Base-by-base conservation (phyloP, 306 rosid genomes). In the Acacia confusa region DNA sequence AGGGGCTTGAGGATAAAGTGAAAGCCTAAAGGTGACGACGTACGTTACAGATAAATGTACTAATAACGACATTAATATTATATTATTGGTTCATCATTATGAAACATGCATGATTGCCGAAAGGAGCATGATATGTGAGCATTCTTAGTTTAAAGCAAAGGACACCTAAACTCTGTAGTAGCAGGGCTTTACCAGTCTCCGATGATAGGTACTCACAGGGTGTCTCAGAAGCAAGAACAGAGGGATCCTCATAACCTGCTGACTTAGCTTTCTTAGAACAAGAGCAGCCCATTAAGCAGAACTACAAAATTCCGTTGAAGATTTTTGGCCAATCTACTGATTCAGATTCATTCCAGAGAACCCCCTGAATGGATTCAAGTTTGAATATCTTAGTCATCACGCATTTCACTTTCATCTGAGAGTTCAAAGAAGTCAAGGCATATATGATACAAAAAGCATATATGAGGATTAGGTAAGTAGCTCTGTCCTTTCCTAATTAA, bases 201-300 rank as follows among this genome's bases (percentile, higher is more conserved):
- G 32, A 61, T 47, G 77, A 77, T 34, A 80, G 72, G 55, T 55
- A 86, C 90, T 88, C 82, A 91, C 95, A 91, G 22, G 92, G 90
- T 48, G 95, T 91, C 79, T 86, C 95, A 10, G 92, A 90, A 11
- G 95, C 89, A 77, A 91, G 95, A 82, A 85, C 69, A 14, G 73
- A 8, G 44, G 92, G 91, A n/a, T 91, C 86, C 81, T 91, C 93
- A 15, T 86, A 88, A 32, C 92, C 93, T 19, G 87, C 91, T 3
- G 79, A 41, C 28, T 82, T 80, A 43, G 48, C 65, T 78, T 78
- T 55, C 85, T 86, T 89, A 13, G 93, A 89, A 17, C 12, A 27
- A 83, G 8, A 47, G 81, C 95, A 89, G 85, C 95, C 95, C 95
- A 91, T 91, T 75, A 76, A 43, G 55, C 43, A 68, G 50, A 81